These are phyloP conservation scores for Neocatenulostroma microsporum DNA, from an alignment of 2,329 filamentous ascomycete species.

Conservation along the genomic window DNA sequence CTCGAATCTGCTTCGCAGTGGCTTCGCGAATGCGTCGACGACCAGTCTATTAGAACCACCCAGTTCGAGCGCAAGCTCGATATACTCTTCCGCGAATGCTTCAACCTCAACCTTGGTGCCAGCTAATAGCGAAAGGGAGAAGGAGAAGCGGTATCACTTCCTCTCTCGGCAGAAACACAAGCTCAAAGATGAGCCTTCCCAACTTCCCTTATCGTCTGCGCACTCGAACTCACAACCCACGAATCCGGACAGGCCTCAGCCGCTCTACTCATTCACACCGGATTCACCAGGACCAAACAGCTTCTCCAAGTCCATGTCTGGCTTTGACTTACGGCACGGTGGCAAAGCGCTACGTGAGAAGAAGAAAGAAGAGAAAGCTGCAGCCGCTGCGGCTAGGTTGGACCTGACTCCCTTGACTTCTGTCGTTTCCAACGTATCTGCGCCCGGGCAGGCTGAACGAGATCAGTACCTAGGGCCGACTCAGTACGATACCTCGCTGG, in stretches of 20 bases:
- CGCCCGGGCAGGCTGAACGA: constrained; percentile 16
- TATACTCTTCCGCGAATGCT: constrained; percentile 69
- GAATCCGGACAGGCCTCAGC: constrained; percentile 66
- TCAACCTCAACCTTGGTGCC: constrained; percentile 71
- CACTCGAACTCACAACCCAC: constrained; percentile 69
- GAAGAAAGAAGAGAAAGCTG: constrained; percentile 46
- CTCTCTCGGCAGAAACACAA: constrained; percentile 73
- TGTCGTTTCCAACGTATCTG: constrained; percentile 25
- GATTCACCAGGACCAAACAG: constrained; percentile 61
- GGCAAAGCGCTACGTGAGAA: constrained; percentile 72
- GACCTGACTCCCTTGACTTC: constrained; percentile 24
- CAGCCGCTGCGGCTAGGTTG: constrained; percentile 30
- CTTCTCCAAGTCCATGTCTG: constrained; percentile 77
- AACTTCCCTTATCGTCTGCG: constrained; percentile 65
- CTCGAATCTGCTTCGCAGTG: constrained; percentile 58
- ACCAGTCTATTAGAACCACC: constrained; percentile 58
- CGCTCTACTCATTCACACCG: constrained; percentile 72
- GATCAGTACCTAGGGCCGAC: constrained; percentile 22
- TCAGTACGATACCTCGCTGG: constrained; percentile 19
- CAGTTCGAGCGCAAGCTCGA: constrained; percentile 48
- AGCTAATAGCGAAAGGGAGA: constrained; percentile 51
- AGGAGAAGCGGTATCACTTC: constrained; percentile 73
- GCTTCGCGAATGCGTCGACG: constrained; percentile 60
- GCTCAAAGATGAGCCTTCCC: constrained; percentile 57
- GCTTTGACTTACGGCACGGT: constrained; percentile 69